Conservation (phyloP, 2,329 filamentous ascomycete genomes). For the Penicillium sclerotigenum region DNA sequence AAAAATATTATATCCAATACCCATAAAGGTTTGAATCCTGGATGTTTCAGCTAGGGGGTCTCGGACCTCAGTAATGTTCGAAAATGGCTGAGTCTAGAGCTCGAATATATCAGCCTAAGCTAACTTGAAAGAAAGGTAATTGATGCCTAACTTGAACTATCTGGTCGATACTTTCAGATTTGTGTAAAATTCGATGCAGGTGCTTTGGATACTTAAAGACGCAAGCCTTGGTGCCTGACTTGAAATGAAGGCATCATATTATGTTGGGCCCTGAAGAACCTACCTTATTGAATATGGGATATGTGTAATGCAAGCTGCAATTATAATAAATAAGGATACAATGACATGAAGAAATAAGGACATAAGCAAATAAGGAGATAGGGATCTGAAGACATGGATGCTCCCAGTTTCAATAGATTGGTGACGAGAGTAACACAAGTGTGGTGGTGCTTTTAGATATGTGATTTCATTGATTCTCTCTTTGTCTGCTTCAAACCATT, state of each 20-base stretch:
- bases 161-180: neutral
- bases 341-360: neutral
- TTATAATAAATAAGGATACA: neutral
- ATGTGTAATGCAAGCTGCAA: neutral
- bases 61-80: neutral
- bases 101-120: neutral
- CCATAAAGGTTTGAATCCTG: neutral
- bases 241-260: neutral
- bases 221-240: conserved; percentile 9
- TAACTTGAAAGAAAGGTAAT: neutral
- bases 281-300: neutral
- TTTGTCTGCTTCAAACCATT: neutral
- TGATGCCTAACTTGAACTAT: neutral
- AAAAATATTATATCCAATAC: conserved; percentile 1
- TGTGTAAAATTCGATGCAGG: neutral
- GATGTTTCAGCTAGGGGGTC: neutral
- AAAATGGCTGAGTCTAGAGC: neutral
- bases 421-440: neutral
- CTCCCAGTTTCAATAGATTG: neutral
- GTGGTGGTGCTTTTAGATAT: neutral
- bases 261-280: conserved; percentile 1
- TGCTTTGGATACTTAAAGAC: neutral
- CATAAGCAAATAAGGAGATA: neutral
- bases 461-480: neutral
- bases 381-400: neutral